Evolutionary conservation across 805 yeast species (phyloP).

Genomic region (Zygosaccharomyces pseudorouxii): DNA sequence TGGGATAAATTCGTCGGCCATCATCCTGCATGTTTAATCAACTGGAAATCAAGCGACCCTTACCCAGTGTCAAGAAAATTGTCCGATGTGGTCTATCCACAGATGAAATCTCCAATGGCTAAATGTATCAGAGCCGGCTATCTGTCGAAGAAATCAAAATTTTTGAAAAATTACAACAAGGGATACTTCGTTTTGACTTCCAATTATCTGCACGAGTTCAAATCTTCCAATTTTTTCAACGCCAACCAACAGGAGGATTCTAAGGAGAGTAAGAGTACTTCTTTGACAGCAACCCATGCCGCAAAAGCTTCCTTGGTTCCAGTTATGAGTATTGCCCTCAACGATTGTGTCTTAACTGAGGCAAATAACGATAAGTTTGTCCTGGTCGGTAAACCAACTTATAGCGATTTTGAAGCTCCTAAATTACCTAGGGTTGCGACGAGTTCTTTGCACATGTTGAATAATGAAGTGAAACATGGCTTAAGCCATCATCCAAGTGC

Average conservation of each 20-base stretch:
- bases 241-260: constrained; percentile 30
- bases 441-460: background rate
- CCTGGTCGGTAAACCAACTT: constrained; percentile 35
- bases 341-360: constrained; percentile 33
- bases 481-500: background rate
- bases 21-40: constrained; percentile 39
- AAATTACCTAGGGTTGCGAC: constrained; percentile 11
- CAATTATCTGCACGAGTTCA: constrained; percentile 64
- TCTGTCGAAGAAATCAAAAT: constrained; percentile 57
- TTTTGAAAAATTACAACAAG: constrained; percentile 53
- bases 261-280: constrained; percentile 11
- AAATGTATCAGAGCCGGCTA: constrained; percentile 56
- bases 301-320: constrained; percentile 48
- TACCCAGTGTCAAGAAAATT: constrained; percentile 44
- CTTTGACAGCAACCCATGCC: constrained; percentile 10
- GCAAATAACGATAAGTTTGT: constrained; percentile 39
- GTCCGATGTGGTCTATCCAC: constrained; percentile 51
- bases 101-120: constrained; percentile 46
- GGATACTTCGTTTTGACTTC: constrained; percentile 67
- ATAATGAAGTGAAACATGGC: background rate
- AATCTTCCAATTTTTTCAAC: constrained; percentile 36
- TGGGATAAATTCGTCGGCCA: constrained; percentile 63
- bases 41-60: constrained; percentile 38
- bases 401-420: constrained; percentile 17
- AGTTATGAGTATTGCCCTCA: constrained; percentile 39